A percentile compares a stretch with the other conserved stretches of the same genome.
Conservation (phyloP, 495 filamentous ascomycete genomes). For the Endocarpon pusillum region DNA sequence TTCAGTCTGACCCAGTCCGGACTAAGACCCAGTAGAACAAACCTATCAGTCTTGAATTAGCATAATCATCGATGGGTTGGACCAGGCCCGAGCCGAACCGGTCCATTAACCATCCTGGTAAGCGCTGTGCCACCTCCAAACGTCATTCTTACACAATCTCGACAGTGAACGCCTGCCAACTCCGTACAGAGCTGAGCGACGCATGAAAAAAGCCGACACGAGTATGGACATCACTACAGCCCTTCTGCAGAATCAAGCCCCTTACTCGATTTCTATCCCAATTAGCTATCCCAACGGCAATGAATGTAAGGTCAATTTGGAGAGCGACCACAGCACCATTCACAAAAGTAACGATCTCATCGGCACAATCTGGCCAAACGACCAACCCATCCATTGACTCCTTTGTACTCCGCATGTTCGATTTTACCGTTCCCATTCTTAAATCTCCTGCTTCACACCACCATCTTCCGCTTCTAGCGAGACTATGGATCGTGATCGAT, state of each 20-base stretch:
- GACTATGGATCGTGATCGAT: not conserved
- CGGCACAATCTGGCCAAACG: not conserved
- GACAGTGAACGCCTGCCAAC: no score
- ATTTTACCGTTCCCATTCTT: not conserved
- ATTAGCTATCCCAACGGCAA: not conserved
- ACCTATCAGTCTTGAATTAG: no score
- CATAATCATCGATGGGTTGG: no score
- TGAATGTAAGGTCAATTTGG: not conserved
- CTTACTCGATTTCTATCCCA: not conserved
- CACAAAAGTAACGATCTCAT: not conserved
- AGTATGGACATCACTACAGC: not conserved
- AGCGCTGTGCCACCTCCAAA: no score
- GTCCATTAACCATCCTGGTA: no score
- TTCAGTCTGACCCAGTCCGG: no score
- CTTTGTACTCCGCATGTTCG: not conserved
- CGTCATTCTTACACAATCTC: no score
- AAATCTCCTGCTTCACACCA: not conserved
- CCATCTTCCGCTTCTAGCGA: not conserved
- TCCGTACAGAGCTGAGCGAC: no score
- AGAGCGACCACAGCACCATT: not conserved
- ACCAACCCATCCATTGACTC: not conserved
- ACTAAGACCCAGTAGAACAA: no score
- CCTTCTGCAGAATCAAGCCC: not conserved
- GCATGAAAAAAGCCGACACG: not conserved
- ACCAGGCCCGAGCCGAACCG: no score